A percentile compares a stretch with the other conserved stretches of the same genome.
Evolutionary conservation across 2,329 filamentous ascomycete species (phyloP).

Genomic region (Fusarium sp.): DNA sequence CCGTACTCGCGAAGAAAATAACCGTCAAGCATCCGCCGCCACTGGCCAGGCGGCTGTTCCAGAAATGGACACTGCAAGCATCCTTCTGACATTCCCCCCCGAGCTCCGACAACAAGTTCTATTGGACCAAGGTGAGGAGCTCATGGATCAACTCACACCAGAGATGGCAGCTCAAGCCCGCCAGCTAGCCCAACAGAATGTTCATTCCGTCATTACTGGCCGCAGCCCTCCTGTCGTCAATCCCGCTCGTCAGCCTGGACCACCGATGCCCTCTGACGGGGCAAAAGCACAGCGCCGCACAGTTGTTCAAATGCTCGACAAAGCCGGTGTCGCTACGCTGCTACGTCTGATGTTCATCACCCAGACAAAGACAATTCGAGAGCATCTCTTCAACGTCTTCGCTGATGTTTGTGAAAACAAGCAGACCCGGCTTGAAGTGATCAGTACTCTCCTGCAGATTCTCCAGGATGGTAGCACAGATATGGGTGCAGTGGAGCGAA

Average conservation of each 20-base stretch:
- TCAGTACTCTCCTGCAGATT: conserved; percentile 91
- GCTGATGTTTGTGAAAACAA: conserved; percentile 94
- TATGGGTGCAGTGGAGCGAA: conserved; percentile 91
- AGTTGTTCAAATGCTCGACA: conserved; percentile 96
- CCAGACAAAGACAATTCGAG: conserved; percentile 86
- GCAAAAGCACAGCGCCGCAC: conserved; percentile 80
- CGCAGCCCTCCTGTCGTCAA: conserved; percentile 46
- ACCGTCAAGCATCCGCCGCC: conserved; percentile 70
- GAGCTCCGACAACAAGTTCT: conserved; percentile 86
- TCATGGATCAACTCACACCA: conserved; percentile 84
- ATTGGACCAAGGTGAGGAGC: conserved; percentile 89
- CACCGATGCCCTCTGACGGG: conserved; percentile 57
- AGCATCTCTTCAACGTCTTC: conserved; percentile 86
- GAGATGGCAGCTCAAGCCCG: conserved; percentile 89
- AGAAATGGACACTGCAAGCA: conserved; percentile 94
- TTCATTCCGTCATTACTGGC: conserved; percentile 47
- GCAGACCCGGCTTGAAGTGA: conserved; percentile 93
- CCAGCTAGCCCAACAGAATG: conserved; percentile 63
- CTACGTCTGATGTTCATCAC: conserved; percentile 98
- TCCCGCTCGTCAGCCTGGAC: conserved; percentile 35
- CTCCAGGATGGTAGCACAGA: conserved; percentile 95
- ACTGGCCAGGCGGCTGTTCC: conserved; percentile 65
- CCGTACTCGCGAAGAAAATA: conserved; percentile 83
- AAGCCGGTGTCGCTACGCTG: conserved; percentile 93
- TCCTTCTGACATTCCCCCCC: conserved; percentile 89